Percentiles rank a stretch among this genome's conserved stretches.
Conservation (phyloP, 139 green algal genomes). For the Edaphochlamys debaryana region DNA sequence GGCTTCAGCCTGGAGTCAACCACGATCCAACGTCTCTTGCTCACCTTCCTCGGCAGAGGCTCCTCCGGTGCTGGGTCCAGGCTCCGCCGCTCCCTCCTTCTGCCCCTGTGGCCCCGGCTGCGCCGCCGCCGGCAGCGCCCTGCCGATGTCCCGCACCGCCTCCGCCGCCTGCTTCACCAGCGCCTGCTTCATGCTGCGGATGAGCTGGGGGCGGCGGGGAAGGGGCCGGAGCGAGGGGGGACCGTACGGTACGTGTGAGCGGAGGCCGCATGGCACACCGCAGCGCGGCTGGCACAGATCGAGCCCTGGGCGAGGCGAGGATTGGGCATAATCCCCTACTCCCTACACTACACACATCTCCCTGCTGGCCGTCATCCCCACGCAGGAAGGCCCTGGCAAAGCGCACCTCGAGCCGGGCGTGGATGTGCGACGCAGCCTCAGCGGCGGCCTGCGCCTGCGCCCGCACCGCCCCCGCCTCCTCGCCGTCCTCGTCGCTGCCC, state of each 20-base stretch:
- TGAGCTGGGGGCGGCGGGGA: constrained; percentile 21
- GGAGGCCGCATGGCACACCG: no score
- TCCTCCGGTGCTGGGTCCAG: not conserved
- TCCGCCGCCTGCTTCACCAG: constrained; percentile 51
- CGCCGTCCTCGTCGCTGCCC: not conserved
- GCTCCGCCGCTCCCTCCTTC: not conserved
- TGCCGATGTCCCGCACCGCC: constrained; percentile 22
- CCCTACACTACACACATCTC: no score
- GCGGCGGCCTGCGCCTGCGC: constrained; percentile 22
- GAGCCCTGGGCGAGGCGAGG: no score
- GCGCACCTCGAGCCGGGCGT: constrained; percentile 43
- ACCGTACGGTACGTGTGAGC: no score
- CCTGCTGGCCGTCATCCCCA: no score
- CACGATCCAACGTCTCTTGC: not conserved
- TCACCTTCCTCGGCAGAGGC: not conserved
- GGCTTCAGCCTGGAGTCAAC: no score
- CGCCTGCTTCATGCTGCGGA: constrained; percentile 48
- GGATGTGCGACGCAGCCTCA: constrained; percentile 32
- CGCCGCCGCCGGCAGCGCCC: not conserved
- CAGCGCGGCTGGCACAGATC: no score
- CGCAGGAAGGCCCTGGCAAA: no score
- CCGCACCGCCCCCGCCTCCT: not conserved
- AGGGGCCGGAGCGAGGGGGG: no score
- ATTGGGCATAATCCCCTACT: no score
- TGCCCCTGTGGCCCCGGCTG: not conserved